Evolutionary conservation across 768 basidiomycete species (phyloP), one percentile per base, ranked within the genome.

Genomic region (Mycena epipterygia): DNA sequence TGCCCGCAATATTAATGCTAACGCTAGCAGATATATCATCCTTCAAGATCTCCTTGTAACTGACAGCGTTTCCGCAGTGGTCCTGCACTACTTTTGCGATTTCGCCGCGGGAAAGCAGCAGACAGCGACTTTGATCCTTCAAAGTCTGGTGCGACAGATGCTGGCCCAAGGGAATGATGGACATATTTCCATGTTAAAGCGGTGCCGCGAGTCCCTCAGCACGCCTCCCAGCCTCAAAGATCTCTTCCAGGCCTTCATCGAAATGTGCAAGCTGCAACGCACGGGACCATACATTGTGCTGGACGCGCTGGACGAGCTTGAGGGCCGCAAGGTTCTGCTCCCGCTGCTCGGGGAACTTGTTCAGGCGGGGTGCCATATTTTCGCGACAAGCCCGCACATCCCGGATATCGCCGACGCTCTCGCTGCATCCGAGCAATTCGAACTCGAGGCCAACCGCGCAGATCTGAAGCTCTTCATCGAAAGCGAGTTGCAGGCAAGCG

Each of bases 1-100:
- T 52, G 17, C 21, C 33, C 51, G 39, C 39, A 16, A 30, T 33
- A 25, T 35, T 33, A 48, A 19, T 64, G 25, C 39, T 49, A 37
- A 53, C 44, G 27, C 19, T 41, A 42, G 16, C 35, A 69, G 68
- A 8, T 70, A 62, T 35, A 64, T 70, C 33, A 32, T 70, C 53
- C 68, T 70, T 25, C 51, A 64, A 44, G 57, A 70, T 62, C 39
- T 70, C 44, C 32, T 14, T 25, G 30, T 51, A n/a, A n/a, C n/a
- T n/a, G n/a, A n/a, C n/a, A n/a, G n/a, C n/a, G n/a, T 62, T 56
- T 48, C 61, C 13, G 42, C n/a, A 17, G 39, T 48, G 23, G 23
- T n/a, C n/a, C n/a, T 70, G 13, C 46, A 64, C 62, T 62, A 70
- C 21, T 70, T 70, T 46, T 70, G 68, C 35, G 68, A 70, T 62